These are phyloP conservation scores for Pseudogymnoascus sp. DNA, from an alignment of 2,329 filamentous ascomycete species.

Conservation along the genomic window DNA sequence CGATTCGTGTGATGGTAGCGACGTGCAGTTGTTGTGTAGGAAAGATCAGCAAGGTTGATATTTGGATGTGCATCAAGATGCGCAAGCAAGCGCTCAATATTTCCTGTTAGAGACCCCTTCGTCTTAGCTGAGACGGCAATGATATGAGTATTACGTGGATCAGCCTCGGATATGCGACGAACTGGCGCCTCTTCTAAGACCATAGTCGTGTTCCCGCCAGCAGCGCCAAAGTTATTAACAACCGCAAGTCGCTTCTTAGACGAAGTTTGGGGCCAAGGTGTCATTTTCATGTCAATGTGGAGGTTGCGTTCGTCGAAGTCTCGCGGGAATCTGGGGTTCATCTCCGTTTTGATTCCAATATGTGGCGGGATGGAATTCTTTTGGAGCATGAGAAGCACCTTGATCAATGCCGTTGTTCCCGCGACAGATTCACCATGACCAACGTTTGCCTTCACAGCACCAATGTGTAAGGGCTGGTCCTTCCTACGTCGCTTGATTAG, in stretches of 20 bases:
- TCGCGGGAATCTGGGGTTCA: conserved; percentile 21
- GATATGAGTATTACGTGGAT: conserved; percentile 31
- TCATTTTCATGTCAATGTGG: conserved; percentile 25
- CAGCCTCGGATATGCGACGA: conserved; percentile 27
- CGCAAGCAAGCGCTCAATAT: conserved; percentile 12
- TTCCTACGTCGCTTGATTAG: conserved; percentile 32
- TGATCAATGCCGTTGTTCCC: conserved; percentile 22
- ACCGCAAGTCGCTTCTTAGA: conserved; percentile 29
- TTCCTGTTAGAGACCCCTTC: conserved; percentile 11
- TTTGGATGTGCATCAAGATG: conserved; percentile 14
- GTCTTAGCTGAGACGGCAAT: conserved; percentile 39
- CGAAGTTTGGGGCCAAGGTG: conserved; percentile 19
- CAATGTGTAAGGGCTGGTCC: conserved; percentile 43
- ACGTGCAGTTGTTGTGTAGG: conserved; percentile 28
- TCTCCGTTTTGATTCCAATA: conserved; percentile 25
- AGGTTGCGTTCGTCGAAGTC: conserved; percentile 28
- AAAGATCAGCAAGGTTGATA: conserved; percentile 11
- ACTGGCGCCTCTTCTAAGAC: conserved; percentile 18
- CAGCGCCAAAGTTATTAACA: conserved; percentile 39
- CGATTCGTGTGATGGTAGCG: conserved; percentile 50
- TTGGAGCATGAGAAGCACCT: conserved; percentile 21
- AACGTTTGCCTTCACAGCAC: conserved; percentile 17
- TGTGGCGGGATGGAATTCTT: conserved; percentile 22
- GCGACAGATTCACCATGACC: conserved; percentile 21
- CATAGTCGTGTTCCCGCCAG: conserved; percentile 19